Base-by-base conservation (phyloP, 768 basidiomycete genomes). In the Fomitopsis serialis region DNA sequence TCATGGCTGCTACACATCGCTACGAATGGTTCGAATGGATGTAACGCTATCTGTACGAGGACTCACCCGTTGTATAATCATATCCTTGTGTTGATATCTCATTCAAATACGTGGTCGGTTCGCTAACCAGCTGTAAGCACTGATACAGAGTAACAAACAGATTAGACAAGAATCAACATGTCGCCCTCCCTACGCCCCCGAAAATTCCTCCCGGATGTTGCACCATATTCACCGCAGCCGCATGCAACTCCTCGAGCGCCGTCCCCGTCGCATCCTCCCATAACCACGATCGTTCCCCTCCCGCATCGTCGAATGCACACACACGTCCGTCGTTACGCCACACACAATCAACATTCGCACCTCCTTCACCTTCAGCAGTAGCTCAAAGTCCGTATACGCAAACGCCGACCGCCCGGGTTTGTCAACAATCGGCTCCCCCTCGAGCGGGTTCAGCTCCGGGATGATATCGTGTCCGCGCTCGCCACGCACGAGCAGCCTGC, bases 241-340 rank as follows among this genome's bases (percentile, higher is more conserved):
- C 4, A 36, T 37, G 48, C 34, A 49, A n/a, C 13, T 25, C 27
- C 19, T 49, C 48, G 11, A 24, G 15, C 4, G 19, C 24, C 23
- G 48, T 25, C 29, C 48, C 48, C 25, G 25, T 49, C n/a, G 48
- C 48, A 36, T 49, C 48, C 23, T 49, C 48, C 25, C 48, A 24
- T 15, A 49, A 3, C 48, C 48, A 8, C 48, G 48, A 25, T 49
- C 48, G 24, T 49, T 48, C 29, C 24, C 53, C 34, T 54, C 53
- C 15, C 53, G 45, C 34, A 54, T 54, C 53, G 53, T 49, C 24
- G 27, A 34, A 19, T 32, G 27, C 34, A 54, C 45, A 32, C 53
- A 54, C 21, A 47, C 45, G 25, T 54, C 53, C 45, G 47, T 54
- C 47, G 53, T 54, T 25, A 54, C 53, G 15, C 53, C 53, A 25